A percentile compares a stretch with the other conserved stretches of the same genome.
phyloP scores from a whole-genome alignment of 1,139 yeast species.

The Keqinozyma sinolaborantium region DNA sequence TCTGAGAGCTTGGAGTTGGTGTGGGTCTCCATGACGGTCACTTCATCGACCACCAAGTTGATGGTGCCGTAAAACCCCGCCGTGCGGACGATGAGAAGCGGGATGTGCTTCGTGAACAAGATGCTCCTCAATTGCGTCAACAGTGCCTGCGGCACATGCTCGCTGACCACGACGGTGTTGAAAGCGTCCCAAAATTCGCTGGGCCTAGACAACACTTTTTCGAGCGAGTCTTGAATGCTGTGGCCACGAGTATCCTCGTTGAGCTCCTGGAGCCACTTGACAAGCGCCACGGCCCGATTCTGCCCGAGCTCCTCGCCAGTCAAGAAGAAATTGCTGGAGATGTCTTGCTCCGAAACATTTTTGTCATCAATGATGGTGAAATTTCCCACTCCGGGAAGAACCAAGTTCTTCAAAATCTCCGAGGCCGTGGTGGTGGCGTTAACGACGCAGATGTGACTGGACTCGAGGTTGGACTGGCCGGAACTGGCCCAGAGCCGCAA shows the following conservation, averaged over 20 bases:
- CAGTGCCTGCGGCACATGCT: constrained; percentile 14
- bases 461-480: constrained; percentile 67
- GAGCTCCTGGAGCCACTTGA: constrained; percentile 46
- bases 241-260: constrained; percentile 56
- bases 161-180: constrained; percentile 50
- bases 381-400: constrained; percentile 75
- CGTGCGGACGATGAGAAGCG: constrained; percentile 50
- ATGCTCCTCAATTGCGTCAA: constrained; percentile 27
- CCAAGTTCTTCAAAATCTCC: constrained; percentile 74
- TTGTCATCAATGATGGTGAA: constrained; percentile 56
- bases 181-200: constrained; percentile 47
- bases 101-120: constrained; percentile 46
- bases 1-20: constrained; percentile 62
- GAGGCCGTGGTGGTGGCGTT: constrained; percentile 60
- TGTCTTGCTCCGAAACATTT: constrained; percentile 38
- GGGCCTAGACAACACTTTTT: constrained; percentile 10
- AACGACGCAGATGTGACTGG: constrained; percentile 59
- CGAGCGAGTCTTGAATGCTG: constrained; percentile 17
- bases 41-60: constrained; percentile 47
- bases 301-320: constrained; percentile 42
- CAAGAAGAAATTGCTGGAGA: constrained; percentile 64
- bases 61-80: constrained; percentile 71
- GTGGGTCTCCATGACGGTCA: constrained; percentile 75
- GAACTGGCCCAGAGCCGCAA: constrained; percentile 79
- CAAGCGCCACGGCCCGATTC: constrained; percentile 36